These are phyloP conservation scores for Chaetomium tenue DNA, from an alignment of 495 filamentous ascomycete species.

Conservation along the genomic window DNA sequence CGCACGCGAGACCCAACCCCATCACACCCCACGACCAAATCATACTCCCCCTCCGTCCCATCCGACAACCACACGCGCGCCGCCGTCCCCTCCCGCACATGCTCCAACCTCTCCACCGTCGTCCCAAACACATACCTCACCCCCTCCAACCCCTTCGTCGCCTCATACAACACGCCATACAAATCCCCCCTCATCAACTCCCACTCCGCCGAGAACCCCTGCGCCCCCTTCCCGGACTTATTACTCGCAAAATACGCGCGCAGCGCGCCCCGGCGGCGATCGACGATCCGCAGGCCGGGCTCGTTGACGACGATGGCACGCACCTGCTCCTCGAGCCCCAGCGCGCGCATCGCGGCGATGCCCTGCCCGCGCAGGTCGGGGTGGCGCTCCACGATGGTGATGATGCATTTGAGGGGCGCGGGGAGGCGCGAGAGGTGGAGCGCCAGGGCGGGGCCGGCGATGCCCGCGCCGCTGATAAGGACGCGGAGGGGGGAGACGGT, in stretches of 20 bases:
- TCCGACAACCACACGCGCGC: constrained; percentile 39
- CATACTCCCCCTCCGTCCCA: constrained; percentile 39
- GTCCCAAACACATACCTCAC: constrained; percentile 49
- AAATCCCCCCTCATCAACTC: constrained; percentile 59
- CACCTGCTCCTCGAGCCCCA: constrained; percentile 51
- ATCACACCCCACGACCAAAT: constrained; percentile 53
- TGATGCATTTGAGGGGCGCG: constrained; percentile 26
- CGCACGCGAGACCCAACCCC: constrained; percentile 47
- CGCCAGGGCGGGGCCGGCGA: constrained; percentile 49
- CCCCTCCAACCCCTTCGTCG: constrained; percentile 41
- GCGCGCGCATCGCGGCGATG: constrained; percentile 50
- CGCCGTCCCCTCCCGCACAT: constrained; percentile 15
- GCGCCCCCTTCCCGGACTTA: constrained; percentile 41
- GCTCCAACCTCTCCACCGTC: constrained; percentile 30
- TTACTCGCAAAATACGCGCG: constrained; percentile 45
- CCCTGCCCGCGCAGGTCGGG: constrained; percentile 45
- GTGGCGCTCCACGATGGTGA: constrained; percentile 56
- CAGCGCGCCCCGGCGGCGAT: constrained; percentile 33
- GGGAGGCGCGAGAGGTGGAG: constrained; percentile 51
- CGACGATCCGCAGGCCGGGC: constrained; percentile 48
- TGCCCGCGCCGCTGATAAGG: constrained; percentile 38
- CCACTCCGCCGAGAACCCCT: constrained; percentile 53
- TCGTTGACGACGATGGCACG: constrained; percentile 41
- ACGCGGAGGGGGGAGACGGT: constrained; percentile 28
- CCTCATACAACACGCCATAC: constrained; percentile 45